A percentile compares a stretch with the other conserved stretches of the same genome.
phyloP scores from a whole-genome alignment of 352 stramenopile species.

The Phytophthora multivora region DNA sequence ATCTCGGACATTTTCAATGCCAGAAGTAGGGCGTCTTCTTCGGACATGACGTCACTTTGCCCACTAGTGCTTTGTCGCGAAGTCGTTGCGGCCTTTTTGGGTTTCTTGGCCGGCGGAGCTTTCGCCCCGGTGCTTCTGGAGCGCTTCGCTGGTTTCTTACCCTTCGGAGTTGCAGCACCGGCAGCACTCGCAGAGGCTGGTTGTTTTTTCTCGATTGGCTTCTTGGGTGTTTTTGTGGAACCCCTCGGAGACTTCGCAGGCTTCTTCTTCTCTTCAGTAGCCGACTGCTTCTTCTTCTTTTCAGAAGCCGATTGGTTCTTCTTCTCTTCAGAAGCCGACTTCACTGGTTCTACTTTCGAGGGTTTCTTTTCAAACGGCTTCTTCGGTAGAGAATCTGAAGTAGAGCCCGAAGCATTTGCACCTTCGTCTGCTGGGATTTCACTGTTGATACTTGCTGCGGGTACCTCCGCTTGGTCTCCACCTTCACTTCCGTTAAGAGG shows the following conservation, averaged over 20 bases:
- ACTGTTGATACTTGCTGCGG: constrained; percentile 5
- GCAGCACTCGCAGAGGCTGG: constrained; percentile 9
- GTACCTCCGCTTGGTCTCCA: constrained; percentile 4
- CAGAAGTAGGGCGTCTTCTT: constrained; percentile 43
- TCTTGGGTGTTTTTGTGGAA: constrained; percentile 3
- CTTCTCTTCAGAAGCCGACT: not conserved
- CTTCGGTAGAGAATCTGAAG: not conserved
- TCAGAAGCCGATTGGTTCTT: not conserved
- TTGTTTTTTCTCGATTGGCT: constrained; percentile 1
- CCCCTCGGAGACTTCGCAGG: not conserved
- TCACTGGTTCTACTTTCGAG: not conserved
- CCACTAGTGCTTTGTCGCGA: constrained; percentile 11
- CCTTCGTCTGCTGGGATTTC: not conserved
- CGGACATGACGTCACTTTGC: constrained; percentile 29
- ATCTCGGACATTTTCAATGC: constrained; percentile 47
- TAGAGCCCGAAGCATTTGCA: not conserved
- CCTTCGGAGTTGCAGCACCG: constrained; percentile 3
- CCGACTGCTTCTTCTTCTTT: no score
- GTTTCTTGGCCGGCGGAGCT: constrained; percentile 19
- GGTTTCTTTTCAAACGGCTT: not conserved
- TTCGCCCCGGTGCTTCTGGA: constrained; percentile 20
- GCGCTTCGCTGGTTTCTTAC: constrained; percentile 16
- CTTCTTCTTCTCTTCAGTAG: no score
- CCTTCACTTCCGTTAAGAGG: constrained; percentile 18
- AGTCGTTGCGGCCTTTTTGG: constrained; percentile 20